Evolutionary conservation across 495 filamentous ascomycete genomes (phyloP).

Genomic region (Pyronema omphalodes): DNA sequence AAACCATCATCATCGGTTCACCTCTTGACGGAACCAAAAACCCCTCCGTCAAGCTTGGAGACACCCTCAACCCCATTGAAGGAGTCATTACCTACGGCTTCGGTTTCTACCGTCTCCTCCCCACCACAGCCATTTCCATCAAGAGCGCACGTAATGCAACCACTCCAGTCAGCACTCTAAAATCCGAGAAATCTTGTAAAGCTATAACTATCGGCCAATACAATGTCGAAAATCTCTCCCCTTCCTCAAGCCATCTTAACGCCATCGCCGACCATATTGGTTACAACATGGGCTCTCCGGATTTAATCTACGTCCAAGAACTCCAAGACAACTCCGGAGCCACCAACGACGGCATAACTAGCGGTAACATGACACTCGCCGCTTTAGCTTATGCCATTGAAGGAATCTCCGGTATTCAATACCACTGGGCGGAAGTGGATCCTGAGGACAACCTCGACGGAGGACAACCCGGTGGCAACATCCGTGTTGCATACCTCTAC

Average conservation of each 20-base stretch:
- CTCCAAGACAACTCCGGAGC: conserved; percentile 40
- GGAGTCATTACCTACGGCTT: conserved; percentile 39
- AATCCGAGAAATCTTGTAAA: conserved; percentile 29
- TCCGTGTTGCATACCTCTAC: conserved; percentile 45
- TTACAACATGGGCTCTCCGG: conserved; percentile 33
- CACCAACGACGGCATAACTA: conserved; percentile 33
- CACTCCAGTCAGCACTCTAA: conserved; percentile 29
- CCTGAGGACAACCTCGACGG: conserved; percentile 35
- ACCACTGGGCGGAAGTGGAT: conserved; percentile 32
- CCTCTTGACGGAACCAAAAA: conserved; percentile 43
- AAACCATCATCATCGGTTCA: conserved; percentile 38
- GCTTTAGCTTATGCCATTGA: conserved; percentile 29
- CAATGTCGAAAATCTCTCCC: conserved; percentile 43
- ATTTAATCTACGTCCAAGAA: conserved; percentile 41
- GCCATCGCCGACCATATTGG: conserved; percentile 37
- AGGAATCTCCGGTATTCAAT: conserved; percentile 26
- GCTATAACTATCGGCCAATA: conserved; percentile 38
- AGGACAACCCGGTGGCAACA: conserved; percentile 44
- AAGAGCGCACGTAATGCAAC: conserved; percentile 24
- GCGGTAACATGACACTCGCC: conserved; percentile 31
- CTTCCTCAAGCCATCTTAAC: conserved; percentile 28
- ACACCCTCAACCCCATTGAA: conserved; percentile 37
- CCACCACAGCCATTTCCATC: conserved; percentile 32
- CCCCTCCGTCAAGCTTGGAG: conserved; percentile 35
- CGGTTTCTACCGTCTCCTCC: conserved; percentile 42